Evolutionary conservation across 129 eudicot genomes (phyloP), one percentile per base, ranked within the genome.

Genomic region (Scalesia atractyloides): DNA sequence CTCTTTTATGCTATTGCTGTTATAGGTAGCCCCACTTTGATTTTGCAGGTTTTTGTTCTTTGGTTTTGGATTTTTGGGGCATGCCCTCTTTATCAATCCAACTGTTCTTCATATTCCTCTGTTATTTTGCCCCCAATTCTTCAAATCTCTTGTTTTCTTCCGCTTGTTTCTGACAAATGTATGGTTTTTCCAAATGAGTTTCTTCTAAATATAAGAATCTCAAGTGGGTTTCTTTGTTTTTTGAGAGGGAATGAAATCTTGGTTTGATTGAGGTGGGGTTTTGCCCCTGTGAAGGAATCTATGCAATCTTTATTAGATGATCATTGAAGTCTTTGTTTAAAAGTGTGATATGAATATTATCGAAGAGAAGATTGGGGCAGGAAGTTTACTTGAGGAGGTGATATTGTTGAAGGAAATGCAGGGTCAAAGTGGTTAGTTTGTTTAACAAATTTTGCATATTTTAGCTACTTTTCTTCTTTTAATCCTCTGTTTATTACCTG

Each of bases 321-420:
- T 66, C 48, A 69, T 37, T 74, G 66, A 53, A 53, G 64, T 7
- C 11, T 49, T 49, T 15, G 39, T 52, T 85, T 49, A 12, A 30
- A 49, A 64, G 18, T 82, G 70, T 73, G 49, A 65, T 26, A 82
- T 83, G 88, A 82, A 76, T 68, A 76, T 70, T 64, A 88, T 54
- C 54, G 80, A 87, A 82, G 91, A 90, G 77, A 75, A 77, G 73
- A 26, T 54, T 20, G 60, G 77, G 33, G 41, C 61, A 58, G 30
- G 86, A 80, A 58, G 71, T 80, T 70, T 79, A 22, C 53, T 58
- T 80, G 88, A 83, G 37, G 90, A 87, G 65, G 84, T 88, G 77
- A 88, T 83, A 64, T 44, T 88, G 81, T 76, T 88, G 86, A 88
- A 88, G 73, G 90, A 86, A 86, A 88, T 91, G 84, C 92, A 91